Conservation (phyloP, 495 filamentous ascomycete genomes). For the Neurospora tetrasperma region DNA sequence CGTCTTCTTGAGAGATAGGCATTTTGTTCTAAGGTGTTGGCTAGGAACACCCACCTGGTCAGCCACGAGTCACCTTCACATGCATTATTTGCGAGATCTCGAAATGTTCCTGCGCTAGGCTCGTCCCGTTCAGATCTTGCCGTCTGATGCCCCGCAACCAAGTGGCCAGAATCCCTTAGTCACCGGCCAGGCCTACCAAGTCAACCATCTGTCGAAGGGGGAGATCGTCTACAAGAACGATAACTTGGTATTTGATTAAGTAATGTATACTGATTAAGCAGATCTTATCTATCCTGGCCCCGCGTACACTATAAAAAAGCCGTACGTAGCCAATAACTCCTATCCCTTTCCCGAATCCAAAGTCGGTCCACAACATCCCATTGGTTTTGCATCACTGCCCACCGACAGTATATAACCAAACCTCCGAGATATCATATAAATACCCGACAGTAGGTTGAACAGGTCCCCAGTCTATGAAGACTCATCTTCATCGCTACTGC, state of each 20-base stretch:
- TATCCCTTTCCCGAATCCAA: background rate
- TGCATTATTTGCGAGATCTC: background rate
- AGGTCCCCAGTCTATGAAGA: background rate
- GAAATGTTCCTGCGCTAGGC: background rate
- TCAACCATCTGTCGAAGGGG: background rate
- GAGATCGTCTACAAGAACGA: background rate
- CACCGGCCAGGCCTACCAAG: background rate
- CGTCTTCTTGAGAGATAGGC: background rate
- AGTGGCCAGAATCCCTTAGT: background rate
- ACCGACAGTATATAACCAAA: background rate
- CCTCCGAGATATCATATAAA: background rate
- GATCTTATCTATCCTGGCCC: background rate
- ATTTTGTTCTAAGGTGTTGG: too few relatives aligned
- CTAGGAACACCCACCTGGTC: background rate
- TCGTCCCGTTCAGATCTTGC: background rate
- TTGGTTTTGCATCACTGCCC: background rate
- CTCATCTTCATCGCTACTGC: conserved; percentile 21
- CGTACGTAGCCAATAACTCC: background rate
- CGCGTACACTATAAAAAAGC: background rate
- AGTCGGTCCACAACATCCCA: background rate
- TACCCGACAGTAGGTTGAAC: background rate
- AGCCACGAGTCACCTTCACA: background rate
- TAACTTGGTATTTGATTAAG: background rate
- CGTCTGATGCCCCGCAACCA: background rate
- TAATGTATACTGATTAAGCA: background rate